Percentiles rank a stretch among this genome's conserved stretches.
These are phyloP conservation scores for Litchi chinensis DNA, from an alignment of 345 rosid species.

Conservation along the genomic window DNA sequence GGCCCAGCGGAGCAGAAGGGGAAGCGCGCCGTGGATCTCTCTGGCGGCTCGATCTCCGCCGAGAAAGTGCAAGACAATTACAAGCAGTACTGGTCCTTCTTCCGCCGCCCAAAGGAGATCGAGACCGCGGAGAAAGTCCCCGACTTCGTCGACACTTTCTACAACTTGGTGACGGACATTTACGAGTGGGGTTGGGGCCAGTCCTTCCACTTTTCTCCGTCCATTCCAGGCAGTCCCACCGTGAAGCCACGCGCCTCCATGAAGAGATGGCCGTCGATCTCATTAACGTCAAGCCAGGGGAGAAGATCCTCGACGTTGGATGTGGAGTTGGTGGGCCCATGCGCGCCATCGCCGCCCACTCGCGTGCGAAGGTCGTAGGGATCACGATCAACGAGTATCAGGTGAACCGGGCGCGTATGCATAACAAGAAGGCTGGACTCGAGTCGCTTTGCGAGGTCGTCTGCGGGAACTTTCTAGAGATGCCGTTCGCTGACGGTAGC, in stretches of 20 bases:
- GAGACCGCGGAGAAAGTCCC: slow-evolving; percentile 80
- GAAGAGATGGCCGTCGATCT: slow-evolving; percentile 91
- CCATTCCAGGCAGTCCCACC: slow-evolving; percentile 76
- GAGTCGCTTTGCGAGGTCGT: slow-evolving; percentile 83
- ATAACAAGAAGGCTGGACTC: slow-evolving; percentile 87
- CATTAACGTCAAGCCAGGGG: slow-evolving; percentile 58
- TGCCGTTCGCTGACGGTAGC: slow-evolving; percentile 78
- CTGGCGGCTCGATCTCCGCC: slow-evolving; percentile 93
- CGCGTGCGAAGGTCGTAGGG: slow-evolving; percentile 79
- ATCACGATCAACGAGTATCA: slow-evolving; percentile 97
- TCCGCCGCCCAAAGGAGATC: slow-evolving; percentile 86
- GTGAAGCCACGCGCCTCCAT: slow-evolving; percentile 81
- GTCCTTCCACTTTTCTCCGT: slow-evolving; percentile 94
- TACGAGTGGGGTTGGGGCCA: slow-evolving; percentile 99
- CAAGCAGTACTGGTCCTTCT: slow-evolving; percentile 83
- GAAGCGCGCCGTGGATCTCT: slow-evolving; percentile 68
- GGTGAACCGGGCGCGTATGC: slow-evolving; percentile 77
- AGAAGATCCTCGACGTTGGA: slow-evolving; percentile 77
- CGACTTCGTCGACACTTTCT: slow-evolving; percentile 88
- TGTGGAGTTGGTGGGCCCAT: slow-evolving; percentile 98
- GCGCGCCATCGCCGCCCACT: slow-evolving; percentile 98
- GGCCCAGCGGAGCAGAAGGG: slow-evolving; percentile 92
- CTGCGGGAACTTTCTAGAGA: slow-evolving; percentile 84
- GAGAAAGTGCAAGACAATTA: slow-evolving; percentile 81
- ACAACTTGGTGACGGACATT: slow-evolving; percentile 91